phyloP scores from a whole-genome alignment of 1,284 basidiomycete species.

The Sporisorium iseilematis-ciliati region DNA sequence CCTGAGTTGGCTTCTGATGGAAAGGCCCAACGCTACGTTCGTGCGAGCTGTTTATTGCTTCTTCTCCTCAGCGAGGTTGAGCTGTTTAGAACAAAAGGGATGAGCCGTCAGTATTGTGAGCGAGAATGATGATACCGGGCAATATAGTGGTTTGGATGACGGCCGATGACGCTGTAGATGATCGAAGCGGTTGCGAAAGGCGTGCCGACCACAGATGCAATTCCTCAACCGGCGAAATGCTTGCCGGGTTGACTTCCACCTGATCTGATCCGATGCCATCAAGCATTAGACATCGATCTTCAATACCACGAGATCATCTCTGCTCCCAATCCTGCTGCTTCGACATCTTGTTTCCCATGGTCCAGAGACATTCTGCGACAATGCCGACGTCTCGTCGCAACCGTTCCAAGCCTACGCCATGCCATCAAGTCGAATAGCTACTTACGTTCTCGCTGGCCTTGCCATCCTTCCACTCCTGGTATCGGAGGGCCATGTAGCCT shows the following conservation, averaged over 20 bases:
- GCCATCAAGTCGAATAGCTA: conserved; percentile 4
- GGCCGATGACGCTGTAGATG: neutral
- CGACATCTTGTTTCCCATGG: too few relatives aligned
- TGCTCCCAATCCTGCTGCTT: too few relatives aligned
- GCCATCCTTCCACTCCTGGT: conserved; percentile 71
- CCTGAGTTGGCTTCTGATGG: neutral
- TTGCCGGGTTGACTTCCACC: too few relatives aligned
- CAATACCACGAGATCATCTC: too few relatives aligned
- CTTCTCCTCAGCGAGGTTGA: conserved; percentile 54
- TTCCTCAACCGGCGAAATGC: too few relatives aligned
- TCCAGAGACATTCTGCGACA: neutral
- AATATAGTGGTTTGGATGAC: neutral
- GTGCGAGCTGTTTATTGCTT: conserved; percentile 50
- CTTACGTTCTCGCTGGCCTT: conserved; percentile 68
- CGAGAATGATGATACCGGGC: neutral
- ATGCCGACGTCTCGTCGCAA: neutral
- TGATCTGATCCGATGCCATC: too few relatives aligned
- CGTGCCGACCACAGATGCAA: too few relatives aligned
- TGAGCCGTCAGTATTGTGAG: neutral
- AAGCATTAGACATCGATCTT: too few relatives aligned
- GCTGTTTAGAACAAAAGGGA: conserved; percentile 19
- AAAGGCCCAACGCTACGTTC: neutral
- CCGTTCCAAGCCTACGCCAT: neutral
- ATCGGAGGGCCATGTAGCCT: conserved; percentile 69
- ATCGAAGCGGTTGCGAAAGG: neutral